Evolutionary conservation across 2,329 filamentous ascomycete species (phyloP).

Genomic region (Apiospora arundinis): DNA sequence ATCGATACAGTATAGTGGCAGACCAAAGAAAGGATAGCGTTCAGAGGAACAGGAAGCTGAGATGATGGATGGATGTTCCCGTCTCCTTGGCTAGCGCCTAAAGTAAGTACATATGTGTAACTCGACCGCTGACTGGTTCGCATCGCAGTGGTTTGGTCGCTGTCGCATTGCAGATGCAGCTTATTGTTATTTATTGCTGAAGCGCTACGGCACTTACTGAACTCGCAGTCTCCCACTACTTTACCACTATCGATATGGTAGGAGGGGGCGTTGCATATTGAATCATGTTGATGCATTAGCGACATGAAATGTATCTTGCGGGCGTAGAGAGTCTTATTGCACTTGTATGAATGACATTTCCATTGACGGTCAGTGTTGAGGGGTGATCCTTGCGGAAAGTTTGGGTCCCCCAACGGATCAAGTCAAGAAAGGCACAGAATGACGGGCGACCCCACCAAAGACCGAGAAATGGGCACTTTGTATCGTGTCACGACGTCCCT

Average conservation of each 20-base stretch:
- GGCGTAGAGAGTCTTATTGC: not conserved
- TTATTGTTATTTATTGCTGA: not conserved
- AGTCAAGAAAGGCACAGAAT: slow-evolving; percentile 10
- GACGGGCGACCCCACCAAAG: slow-evolving; percentile 6
- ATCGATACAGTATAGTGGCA: not conserved
- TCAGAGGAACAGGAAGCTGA: not conserved
- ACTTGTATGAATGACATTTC: slow-evolving; percentile 5
- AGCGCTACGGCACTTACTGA: not conserved
- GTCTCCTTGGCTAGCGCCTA: not conserved
- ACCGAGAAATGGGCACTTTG: slow-evolving; percentile 2
- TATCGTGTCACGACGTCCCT: slow-evolving; percentile 1
- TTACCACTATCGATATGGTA: not conserved
- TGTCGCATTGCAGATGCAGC: not conserved
- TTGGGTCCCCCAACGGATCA: not conserved
- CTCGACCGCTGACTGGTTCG: not conserved
- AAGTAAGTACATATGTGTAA: not conserved
- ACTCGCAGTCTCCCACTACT: too few species aligned
- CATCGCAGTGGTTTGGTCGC: not conserved
- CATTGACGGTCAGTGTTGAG: slow-evolving; percentile 4
- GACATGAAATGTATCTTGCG: not conserved
- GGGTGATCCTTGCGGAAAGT: slow-evolving; percentile 6
- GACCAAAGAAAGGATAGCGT: not conserved
- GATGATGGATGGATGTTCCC: not conserved
- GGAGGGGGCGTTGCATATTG: not conserved
- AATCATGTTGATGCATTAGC: slow-evolving; percentile 2